phyloP scores from a whole-genome alignment of 352 stramenopile species.

The Phytophthora tubulina region DNA sequence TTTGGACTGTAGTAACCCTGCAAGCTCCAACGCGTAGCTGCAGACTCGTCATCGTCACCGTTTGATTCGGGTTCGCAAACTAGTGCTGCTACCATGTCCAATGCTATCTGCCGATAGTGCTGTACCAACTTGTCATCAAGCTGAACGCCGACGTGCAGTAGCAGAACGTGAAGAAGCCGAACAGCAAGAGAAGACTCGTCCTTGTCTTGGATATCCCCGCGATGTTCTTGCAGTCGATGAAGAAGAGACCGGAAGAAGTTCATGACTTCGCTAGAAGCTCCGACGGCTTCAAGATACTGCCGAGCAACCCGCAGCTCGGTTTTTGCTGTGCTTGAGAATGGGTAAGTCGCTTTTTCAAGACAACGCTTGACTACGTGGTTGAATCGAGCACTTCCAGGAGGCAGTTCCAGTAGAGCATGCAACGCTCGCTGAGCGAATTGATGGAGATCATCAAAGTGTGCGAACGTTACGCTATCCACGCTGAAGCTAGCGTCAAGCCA shows the following conservation, averaged over 20 bases:
- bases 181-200: constrained; percentile 43
- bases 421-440: constrained; percentile 47
- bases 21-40: constrained; percentile 38
- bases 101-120: constrained; percentile 41
- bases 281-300: constrained; percentile 40
- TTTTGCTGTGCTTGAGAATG: constrained; percentile 18
- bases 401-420: constrained; percentile 38
- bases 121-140: constrained; percentile 43
- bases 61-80: constrained; percentile 20
- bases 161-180: constrained; percentile 48
- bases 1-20: constrained; percentile 39
- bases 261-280: constrained; percentile 34
- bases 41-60: constrained; percentile 30
- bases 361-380: constrained; percentile 31
- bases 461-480: constrained; percentile 39
- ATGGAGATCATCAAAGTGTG: constrained; percentile 61
- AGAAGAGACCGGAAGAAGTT: constrained; percentile 33
- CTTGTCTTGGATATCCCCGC: constrained; percentile 23
- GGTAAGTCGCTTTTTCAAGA: constrained; percentile 37
- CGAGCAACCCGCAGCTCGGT: constrained; percentile 24
- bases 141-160: constrained; percentile 62
- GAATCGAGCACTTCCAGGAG: constrained; percentile 31
- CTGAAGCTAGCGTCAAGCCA: constrained; percentile 77
- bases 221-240: constrained; percentile 38
- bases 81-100: constrained; percentile 36